These are phyloP conservation scores for Panicum hallii DNA, from an alignment of 202 grass and related monocot genomes.

Conservation along the genomic window DNA sequence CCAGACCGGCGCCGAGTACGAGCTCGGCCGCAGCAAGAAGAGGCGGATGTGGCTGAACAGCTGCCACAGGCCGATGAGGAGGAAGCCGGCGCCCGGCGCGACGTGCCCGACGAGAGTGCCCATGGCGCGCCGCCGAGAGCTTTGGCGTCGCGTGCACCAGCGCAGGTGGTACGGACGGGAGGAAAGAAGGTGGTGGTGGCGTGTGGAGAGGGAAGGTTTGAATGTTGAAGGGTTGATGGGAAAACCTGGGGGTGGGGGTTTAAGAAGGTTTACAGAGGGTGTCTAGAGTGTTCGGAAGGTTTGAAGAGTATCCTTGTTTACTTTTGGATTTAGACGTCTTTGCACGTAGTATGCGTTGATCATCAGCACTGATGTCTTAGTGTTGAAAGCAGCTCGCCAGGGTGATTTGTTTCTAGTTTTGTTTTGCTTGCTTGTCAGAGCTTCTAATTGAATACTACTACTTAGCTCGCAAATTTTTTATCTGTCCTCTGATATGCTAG, in stretches of 20 bases:
- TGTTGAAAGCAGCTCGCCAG: slow-evolving; percentile 30
- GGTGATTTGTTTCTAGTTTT: slow-evolving; percentile 2
- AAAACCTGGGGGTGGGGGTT: neutral
- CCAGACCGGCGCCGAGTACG: slow-evolving; percentile 77
- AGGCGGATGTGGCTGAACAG: slow-evolving; percentile 83
- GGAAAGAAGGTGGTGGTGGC: neutral
- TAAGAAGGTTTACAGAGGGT: slow-evolving; percentile 48
- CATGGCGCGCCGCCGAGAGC: slow-evolving; percentile 43
- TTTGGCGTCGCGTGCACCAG: neutral
- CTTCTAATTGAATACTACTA: neutral
- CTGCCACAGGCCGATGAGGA: slow-evolving; percentile 86
- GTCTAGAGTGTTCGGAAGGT: slow-evolving; percentile 62
- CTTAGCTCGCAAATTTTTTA: neutral
- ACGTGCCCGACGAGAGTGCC: slow-evolving; percentile 84
- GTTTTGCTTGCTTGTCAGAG: slow-evolving; percentile 36
- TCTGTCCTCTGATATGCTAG: neutral
- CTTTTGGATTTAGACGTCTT: slow-evolving; percentile 36
- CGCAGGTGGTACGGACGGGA: neutral
- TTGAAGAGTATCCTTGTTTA: slow-evolving; percentile 42
- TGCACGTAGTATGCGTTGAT: neutral
- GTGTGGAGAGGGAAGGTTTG: slow-evolving; percentile 27
- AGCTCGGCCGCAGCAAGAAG: slow-evolving; percentile 59
- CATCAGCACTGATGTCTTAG: slow-evolving; percentile 45
- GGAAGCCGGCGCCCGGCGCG: slow-evolving; percentile 75
- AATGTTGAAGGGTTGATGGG: slow-evolving; percentile 22